Percentiles rank a stretch among this genome's conserved stretches.
Conservation (phyloP, 2,329 filamentous ascomycete species). For the Aspergillus viridinutans region DNA sequence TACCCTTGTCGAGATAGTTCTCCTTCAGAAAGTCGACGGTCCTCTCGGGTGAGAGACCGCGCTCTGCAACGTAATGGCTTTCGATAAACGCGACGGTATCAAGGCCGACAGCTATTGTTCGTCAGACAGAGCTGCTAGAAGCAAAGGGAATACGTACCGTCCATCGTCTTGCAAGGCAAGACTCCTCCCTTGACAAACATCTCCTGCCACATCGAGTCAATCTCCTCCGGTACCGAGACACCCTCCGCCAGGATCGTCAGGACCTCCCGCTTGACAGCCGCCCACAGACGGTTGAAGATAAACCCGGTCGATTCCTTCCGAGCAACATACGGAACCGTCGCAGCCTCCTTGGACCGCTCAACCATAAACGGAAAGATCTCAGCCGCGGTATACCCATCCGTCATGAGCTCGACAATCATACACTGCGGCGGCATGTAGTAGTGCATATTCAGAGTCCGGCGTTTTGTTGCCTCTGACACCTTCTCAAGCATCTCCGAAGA, state of each 20-base stretch:
- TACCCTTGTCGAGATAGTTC: constrained; percentile 46
- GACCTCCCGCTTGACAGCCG: constrained; percentile 52
- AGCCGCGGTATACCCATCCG: constrained; percentile 42
- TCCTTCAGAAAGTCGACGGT: constrained; percentile 45
- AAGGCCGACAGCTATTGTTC: constrained; percentile 40
- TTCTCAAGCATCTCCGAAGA: constrained; percentile 47
- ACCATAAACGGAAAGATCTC: constrained; percentile 46
- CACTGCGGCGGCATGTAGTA: constrained; percentile 48
- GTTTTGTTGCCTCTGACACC: constrained; percentile 35
- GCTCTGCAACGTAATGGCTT: constrained; percentile 50
- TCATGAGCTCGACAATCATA: constrained; percentile 53
- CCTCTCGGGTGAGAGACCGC: constrained; percentile 37
- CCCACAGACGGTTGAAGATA: constrained; percentile 56
- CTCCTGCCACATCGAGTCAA: constrained; percentile 47
- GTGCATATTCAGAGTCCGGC: constrained; percentile 48
- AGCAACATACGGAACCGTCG: constrained; percentile 41
- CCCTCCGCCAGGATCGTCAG: constrained; percentile 49
- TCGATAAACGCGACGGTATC: constrained; percentile 55
- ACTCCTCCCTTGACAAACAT: constrained; percentile 30
- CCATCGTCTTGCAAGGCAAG: constrained; percentile 44
- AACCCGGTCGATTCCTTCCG: constrained; percentile 50
- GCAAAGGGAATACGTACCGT: constrained; percentile 22
- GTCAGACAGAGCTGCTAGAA: not conserved
- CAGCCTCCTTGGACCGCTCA: constrained; percentile 38
- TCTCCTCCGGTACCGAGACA: constrained; percentile 46